Conservation (phyloP, 2,329 filamentous ascomycete species). For the Xylaria sp. region DNA sequence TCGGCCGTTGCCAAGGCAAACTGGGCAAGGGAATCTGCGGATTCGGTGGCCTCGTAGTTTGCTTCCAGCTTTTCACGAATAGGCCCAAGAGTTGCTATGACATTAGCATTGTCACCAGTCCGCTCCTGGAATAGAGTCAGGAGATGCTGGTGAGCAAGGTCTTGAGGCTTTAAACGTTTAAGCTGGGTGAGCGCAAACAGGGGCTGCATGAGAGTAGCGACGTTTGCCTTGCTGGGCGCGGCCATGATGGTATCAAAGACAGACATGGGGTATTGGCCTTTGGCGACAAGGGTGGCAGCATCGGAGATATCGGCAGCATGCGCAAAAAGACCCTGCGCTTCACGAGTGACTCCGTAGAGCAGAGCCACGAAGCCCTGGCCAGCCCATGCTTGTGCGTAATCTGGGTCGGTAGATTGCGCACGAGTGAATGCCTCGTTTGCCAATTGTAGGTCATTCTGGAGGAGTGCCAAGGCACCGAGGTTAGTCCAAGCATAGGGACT, state of each 20-base stretch:
- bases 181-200: constrained; percentile 85
- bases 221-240: constrained; percentile 45
- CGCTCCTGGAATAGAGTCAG: constrained; percentile 77
- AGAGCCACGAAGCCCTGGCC: constrained; percentile 85
- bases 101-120: constrained; percentile 59
- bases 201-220: constrained; percentile 70
- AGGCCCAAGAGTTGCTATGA: constrained; percentile 57
- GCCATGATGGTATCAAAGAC: constrained; percentile 75
- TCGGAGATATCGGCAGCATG: constrained; percentile 92
- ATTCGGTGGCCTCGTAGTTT: constrained; percentile 81
- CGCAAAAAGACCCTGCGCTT: constrained; percentile 80
- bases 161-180: constrained; percentile 61
- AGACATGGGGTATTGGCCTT: constrained; percentile 73
- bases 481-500: constrained; percentile 87
- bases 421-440: constrained; percentile 86
- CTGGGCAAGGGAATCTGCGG: constrained; percentile 61
- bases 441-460: constrained; percentile 78
- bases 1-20: constrained; percentile 85
- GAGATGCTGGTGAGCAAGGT: constrained; percentile 71
- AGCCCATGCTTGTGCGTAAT: constrained; percentile 89
- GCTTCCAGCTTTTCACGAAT: constrained; percentile 69
- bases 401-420: constrained; percentile 89
- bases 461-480: constrained; percentile 75
- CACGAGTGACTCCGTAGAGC: constrained; percentile 64
- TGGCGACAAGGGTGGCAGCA: constrained; percentile 65